phyloP scores from a whole-genome alignment of 1,284 basidiomycete genomes.

The Inonotus hispidus region DNA sequence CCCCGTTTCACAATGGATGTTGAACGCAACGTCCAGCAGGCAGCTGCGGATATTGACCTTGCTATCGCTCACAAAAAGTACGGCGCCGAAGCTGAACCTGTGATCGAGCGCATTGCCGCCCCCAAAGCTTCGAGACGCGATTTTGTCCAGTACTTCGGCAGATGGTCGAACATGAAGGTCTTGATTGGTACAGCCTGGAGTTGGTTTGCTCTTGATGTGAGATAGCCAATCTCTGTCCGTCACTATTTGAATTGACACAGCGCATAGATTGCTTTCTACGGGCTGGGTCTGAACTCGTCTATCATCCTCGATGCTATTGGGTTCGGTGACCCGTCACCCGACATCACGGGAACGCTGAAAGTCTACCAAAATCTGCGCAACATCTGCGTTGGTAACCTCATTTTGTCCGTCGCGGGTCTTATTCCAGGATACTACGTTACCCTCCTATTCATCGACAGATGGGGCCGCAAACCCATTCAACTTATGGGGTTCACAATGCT shows the following conservation, averaged over 20 bases:
- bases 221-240: slow-evolving; percentile 21
- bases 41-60: slow-evolving; percentile 45
- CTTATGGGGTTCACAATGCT: slow-evolving; percentile 56
- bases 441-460: slow-evolving; percentile 44
- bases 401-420: slow-evolving; percentile 45
- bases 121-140: slow-evolving; percentile 44
- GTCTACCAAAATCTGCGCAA: slow-evolving; percentile 30
- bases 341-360: slow-evolving; percentile 17
- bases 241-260: slow-evolving; percentile 13
- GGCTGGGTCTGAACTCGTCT: slow-evolving; percentile 49
- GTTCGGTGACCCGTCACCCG: slow-evolving; percentile 19
- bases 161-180: slow-evolving; percentile 41
- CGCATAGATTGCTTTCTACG: slow-evolving; percentile 48
- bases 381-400: slow-evolving; percentile 35
- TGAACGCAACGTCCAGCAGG: slow-evolving; percentile 55
- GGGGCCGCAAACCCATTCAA: slow-evolving; percentile 51
- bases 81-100: slow-evolving; percentile 37
- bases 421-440: slow-evolving; percentile 48
- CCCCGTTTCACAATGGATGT: slow-evolving; percentile 71
- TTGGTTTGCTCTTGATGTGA: slow-evolving; percentile 63
- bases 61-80: slow-evolving; percentile 40
- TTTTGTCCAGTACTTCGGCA: slow-evolving; percentile 41
- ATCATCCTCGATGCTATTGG: slow-evolving; percentile 26
- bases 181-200: slow-evolving; percentile 44
- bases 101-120: slow-evolving; percentile 38